These are phyloP conservation scores for Triticum dicoccoides DNA, from an alignment of 176 grass and related monocot genomes.

Conservation along the genomic window DNA sequence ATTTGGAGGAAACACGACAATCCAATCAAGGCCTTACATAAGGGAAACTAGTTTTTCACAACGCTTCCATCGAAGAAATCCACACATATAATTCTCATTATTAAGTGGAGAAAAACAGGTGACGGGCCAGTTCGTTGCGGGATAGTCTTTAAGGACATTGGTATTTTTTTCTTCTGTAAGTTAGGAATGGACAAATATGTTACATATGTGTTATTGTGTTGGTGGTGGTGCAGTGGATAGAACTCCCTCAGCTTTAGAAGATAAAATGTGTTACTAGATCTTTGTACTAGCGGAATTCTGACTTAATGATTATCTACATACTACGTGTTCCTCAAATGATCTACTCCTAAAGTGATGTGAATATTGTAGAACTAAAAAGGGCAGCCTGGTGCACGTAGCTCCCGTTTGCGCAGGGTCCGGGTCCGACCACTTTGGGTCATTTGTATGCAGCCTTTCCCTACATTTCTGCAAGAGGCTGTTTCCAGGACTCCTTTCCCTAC, in stretches of 20 bases:
- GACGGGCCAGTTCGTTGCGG: not conserved
- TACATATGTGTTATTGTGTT: not conserved
- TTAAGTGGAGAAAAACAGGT: not conserved
- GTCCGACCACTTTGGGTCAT: too few relatives aligned
- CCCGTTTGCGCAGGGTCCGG: too few relatives aligned
- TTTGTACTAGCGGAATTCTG: slow-evolving; percentile 9
- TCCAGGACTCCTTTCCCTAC: too few relatives aligned
- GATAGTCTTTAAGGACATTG: slow-evolving; percentile 1
- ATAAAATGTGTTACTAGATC: slow-evolving; percentile 9
- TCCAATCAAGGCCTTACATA: not conserved
- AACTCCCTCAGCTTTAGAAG: not conserved
- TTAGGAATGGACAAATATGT: not conserved
- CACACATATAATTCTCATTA: not conserved
- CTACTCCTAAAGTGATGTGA: not conserved
- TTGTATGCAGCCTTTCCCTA: too few relatives aligned
- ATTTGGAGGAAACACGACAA: too few relatives aligned
- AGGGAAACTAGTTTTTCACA: not conserved
- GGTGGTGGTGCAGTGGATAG: not conserved
- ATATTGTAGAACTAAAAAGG: not conserved
- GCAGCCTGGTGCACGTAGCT: too few relatives aligned
- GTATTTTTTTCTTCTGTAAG: not conserved
- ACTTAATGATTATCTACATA: slow-evolving; percentile 5
- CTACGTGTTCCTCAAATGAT: not conserved
- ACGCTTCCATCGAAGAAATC: not conserved
- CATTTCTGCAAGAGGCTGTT: too few relatives aligned